A percentile compares a stretch with the other conserved stretches of the same genome.
Evolutionary conservation across 345 rosid species (phyloP).

Genomic region (Boechera retrofracta): DNA sequence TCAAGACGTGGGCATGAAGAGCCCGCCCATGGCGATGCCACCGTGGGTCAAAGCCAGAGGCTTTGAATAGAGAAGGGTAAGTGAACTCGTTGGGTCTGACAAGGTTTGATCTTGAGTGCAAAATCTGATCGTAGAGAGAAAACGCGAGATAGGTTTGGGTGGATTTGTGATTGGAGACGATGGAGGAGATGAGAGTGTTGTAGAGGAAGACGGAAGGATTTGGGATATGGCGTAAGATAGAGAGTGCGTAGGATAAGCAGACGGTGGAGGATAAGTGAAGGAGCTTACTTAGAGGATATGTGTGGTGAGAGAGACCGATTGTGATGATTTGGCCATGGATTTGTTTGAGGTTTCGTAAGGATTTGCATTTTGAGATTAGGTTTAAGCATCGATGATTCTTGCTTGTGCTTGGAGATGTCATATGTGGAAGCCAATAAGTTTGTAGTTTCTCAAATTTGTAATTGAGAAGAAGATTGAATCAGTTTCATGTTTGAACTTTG

Average conservation of each 20-base stretch:
- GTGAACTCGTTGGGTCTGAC: conserved; percentile 60
- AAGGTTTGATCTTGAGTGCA: conserved; percentile 29
- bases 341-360: conserved; percentile 53
- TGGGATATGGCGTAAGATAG: conserved; percentile 55
- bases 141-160: conserved; percentile 50
- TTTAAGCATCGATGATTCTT: conserved; percentile 50
- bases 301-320: conserved; percentile 58
- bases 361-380: conserved; percentile 54
- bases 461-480: conserved; percentile 1
- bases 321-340: conserved; percentile 58
- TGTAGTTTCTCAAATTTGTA: not conserved
- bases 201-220: conserved; percentile 62
- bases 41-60: conserved; percentile 48
- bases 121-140: conserved; percentile 52
- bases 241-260: conserved; percentile 51
- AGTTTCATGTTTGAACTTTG: not conserved
- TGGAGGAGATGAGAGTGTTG: conserved; percentile 66
- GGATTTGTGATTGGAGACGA: conserved; percentile 39
- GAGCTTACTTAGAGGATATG: conserved; percentile 69
- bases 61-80: conserved; percentile 73
- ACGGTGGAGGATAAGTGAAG: conserved; percentile 53
- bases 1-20: conserved; percentile 66
- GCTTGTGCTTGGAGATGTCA: conserved; percentile 57
- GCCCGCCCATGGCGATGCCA: conserved; percentile 54
- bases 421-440: not conserved